Base-by-base conservation (phyloP, 1,284 basidiomycete species). In the Papiliotrema fonsecae region DNA sequence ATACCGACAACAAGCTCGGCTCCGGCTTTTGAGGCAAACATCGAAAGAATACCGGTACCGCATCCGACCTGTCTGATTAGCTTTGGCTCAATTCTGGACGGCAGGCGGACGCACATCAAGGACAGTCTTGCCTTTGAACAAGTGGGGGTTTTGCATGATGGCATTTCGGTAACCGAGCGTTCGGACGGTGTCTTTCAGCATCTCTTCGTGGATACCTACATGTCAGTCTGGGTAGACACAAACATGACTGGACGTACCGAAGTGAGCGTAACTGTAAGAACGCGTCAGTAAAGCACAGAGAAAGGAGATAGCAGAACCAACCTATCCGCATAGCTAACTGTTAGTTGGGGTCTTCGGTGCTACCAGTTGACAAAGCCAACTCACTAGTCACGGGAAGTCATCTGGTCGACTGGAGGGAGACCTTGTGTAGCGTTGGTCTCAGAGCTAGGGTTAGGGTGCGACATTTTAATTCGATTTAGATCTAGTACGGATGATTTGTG, bases 11-110 rank as follows among this genome's bases (percentile, higher is more conserved):
- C 96, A 62, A 89, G 90, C 67, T 87, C 86, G 42, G 96, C 96
- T 37, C 96, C 96, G 26, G 96, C 96, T 75, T 89, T 93, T 47
- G 94, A 92, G 43, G 96, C 96, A 67, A 99, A 99, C 93, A 99
- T 97, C 65, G 88, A 94, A 39, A 99, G 79, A 60, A 99, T 98
- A 54, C 96, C 96, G 7, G 96, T 99, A 41, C 96, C 96, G 69
- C 96, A 98, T 37, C 96, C 96, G 58, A 99, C 73, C 73, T 75
- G 49, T 21, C 18, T 19, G 9, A 18, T 42, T 32, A 45, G 34
- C 35, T 9, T 16, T 4, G 26, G n/a, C 22, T 47, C 31, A 26
- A 6, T 4, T n/a, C 9, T 13, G 7, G 21, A n/a, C 6, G 11
- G 44, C 6, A 26, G 4, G 14, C 4, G 3, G 2, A 65, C 73